phyloP scores from a whole-genome alignment of 768 basidiomycete species.

The Phlebiopsis gigantea region DNA sequence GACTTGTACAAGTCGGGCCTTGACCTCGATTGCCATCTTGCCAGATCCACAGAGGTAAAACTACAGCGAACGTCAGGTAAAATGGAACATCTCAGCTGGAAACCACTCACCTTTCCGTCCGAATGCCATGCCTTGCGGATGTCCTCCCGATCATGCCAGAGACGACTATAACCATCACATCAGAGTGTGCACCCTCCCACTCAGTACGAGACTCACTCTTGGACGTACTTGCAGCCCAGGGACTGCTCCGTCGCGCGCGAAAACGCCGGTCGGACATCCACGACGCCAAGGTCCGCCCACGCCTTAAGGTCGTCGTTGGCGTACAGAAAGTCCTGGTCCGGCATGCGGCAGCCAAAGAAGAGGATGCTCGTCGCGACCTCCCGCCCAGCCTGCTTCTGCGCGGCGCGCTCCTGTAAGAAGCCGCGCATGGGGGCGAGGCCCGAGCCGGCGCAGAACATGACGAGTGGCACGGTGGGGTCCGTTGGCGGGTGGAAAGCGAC shows the following conservation, averaged over 20 bases:
- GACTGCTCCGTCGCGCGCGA: conserved; percentile 16
- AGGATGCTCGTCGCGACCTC: conserved; percentile 36
- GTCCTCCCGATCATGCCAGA: conserved; percentile 33
- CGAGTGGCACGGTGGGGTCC: conserved; percentile 33
- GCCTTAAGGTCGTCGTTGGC: conserved; percentile 33
- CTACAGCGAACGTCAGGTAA: not conserved
- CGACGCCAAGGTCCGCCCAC: conserved; percentile 37
- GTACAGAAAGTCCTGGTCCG: conserved; percentile 39
- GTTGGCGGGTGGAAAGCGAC: conserved; percentile 37
- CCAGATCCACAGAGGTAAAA: conserved; percentile 6
- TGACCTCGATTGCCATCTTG: conserved; percentile 19
- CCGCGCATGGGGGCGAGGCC: conserved; percentile 47
- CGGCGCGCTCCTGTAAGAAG: conserved; percentile 45
- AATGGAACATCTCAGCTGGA: too few species aligned
- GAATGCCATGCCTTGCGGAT: conserved; percentile 24
- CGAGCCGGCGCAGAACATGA: conserved; percentile 44
- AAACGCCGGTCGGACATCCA: conserved; percentile 40
- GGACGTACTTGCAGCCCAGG: conserved; percentile 10
- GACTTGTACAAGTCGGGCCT: conserved; percentile 23
- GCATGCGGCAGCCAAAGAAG: conserved; percentile 44
- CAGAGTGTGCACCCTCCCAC: not conserved
- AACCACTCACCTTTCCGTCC: conserved; percentile 29
- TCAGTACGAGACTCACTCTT: conserved; percentile 8
- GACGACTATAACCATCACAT: conserved; percentile 28
- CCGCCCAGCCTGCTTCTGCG: conserved; percentile 38